Conservation (phyloP, 2,329 filamentous ascomycete genomes). For the Emericellopsis cladophorae region DNA sequence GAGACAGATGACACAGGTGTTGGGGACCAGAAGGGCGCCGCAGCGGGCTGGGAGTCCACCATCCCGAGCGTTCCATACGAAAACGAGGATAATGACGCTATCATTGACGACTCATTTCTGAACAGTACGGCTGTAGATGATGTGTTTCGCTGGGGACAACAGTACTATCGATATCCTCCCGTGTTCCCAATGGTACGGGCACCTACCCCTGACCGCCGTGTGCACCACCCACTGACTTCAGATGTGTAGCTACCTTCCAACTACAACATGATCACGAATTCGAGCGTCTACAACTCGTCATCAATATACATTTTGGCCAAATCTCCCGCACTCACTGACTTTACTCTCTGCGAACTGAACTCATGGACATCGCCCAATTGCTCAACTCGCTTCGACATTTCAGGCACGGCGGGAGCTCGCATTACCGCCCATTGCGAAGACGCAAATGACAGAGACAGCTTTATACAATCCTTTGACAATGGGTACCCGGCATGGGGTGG, state of each 20-base stretch:
- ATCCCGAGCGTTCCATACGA: conserved; percentile 14
- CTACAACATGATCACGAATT: conserved; percentile 56
- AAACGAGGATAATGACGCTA: conserved; percentile 9
- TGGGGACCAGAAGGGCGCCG: conserved; percentile 17
- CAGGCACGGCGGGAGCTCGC: conserved; percentile 42
- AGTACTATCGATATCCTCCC: conserved; percentile 36
- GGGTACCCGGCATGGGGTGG: conserved; percentile 14
- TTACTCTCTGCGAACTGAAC: conserved; percentile 55
- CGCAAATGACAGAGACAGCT: conserved; percentile 37
- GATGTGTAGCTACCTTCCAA: conserved; percentile 34
- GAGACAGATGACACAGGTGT: conserved; percentile 18
- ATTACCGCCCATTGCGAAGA: conserved; percentile 52
- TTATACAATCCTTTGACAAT: conserved; percentile 26
- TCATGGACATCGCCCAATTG: conserved; percentile 53
- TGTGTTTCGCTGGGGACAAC: conserved; percentile 53
- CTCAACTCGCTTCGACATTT: conserved; percentile 47
- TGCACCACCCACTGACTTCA: conserved; percentile 5
- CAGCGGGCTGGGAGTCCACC: conserved; percentile 22
- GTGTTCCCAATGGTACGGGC: conserved; percentile 33
- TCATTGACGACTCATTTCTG: conserved; percentile 19
- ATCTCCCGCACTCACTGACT: conserved; percentile 25
- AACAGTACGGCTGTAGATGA: conserved; percentile 53
- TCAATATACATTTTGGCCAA: conserved; percentile 57
- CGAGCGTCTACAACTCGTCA: conserved; percentile 24
- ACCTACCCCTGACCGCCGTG: conserved; percentile 15